Evolutionary conservation across 2,329 filamentous ascomycete genomes (phyloP).

Genomic region (Penicillium decumbens): DNA sequence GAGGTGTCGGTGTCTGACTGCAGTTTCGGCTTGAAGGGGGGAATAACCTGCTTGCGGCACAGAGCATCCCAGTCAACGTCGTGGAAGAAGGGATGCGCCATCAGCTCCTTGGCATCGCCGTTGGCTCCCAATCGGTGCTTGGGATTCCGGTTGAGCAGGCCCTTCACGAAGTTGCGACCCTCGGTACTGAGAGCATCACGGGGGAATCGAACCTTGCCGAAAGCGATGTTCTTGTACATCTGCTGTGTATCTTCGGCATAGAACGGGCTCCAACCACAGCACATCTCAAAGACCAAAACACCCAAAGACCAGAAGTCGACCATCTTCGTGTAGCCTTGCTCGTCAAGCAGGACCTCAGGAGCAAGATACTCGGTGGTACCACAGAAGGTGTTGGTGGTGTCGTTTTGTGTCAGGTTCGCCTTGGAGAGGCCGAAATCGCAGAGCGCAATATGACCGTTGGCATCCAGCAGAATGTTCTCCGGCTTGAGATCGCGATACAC

Average conservation of each 20-base stretch:
- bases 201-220: slow-evolving; percentile 95
- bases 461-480: slow-evolving; percentile 94
- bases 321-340: slow-evolving; percentile 99
- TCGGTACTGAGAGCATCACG: slow-evolving; percentile 90
- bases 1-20: slow-evolving; percentile 95
- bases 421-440: slow-evolving; percentile 98
- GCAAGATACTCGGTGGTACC: slow-evolving; percentile 97
- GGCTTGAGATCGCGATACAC: slow-evolving; percentile 97
- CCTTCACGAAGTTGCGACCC: slow-evolving; percentile 96
- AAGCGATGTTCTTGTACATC: slow-evolving; percentile 99
- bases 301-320: slow-evolving; percentile 99
- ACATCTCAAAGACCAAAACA: slow-evolving; percentile 98
- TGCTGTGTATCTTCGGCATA: slow-evolving; percentile 99
- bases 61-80: slow-evolving; percentile 92
- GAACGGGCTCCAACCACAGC: slow-evolving; percentile 98
- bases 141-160: slow-evolving; percentile 91
- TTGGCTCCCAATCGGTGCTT: slow-evolving; percentile 89
- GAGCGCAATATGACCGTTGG: slow-evolving; percentile 94
- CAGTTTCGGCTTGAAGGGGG: slow-evolving; percentile 95
- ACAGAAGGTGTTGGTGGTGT: slow-evolving; percentile 98
- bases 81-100: slow-evolving; percentile 87
- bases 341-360: slow-evolving; percentile 89
- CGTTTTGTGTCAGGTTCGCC: slow-evolving; percentile 92
- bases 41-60: slow-evolving; percentile 83
- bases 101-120: slow-evolving; percentile 87